Percentiles rank a stretch among this genome's conserved stretches.
Evolutionary conservation across 352 stramenopile genomes (phyloP).

Genomic region (Phytophthora tentaculata): DNA sequence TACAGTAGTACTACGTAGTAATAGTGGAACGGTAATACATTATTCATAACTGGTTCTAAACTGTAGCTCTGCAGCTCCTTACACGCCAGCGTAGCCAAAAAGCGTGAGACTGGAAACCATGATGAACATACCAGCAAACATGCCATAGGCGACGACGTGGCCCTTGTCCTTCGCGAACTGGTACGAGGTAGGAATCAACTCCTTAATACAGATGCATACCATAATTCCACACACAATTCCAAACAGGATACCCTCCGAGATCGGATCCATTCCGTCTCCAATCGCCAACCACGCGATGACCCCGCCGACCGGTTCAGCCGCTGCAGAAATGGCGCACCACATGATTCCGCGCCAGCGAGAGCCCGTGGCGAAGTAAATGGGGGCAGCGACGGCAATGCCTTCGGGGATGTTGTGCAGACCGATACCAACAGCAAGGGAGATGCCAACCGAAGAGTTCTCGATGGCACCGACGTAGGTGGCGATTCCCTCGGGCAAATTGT

Average conservation of each 20-base stretch:
- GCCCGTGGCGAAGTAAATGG: constrained; percentile 97
- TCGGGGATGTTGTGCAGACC: constrained; percentile 98
- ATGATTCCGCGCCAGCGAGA: constrained; percentile 93
- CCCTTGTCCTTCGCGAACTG: constrained; percentile 86
- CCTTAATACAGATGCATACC: constrained; percentile 91
- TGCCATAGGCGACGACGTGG: constrained; percentile 73
- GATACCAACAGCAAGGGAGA: constrained; percentile 94
- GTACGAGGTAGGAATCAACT: constrained; percentile 92
- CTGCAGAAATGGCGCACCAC: constrained; percentile 90
- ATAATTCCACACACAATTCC: constrained; percentile 95
- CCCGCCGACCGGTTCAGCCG: constrained; percentile 90
- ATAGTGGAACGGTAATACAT: no score
- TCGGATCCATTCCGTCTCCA: constrained; percentile 42
- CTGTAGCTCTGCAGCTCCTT: no score
- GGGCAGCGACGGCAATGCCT: constrained; percentile 93
- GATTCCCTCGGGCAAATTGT: constrained; percentile 97
- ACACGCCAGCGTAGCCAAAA: constrained; percentile 76
- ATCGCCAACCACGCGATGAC: constrained; percentile 89
- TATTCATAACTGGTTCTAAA: constrained; percentile 24
- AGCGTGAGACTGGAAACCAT: constrained; percentile 91
- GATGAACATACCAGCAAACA: constrained; percentile 85
- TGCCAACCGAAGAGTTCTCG: constrained; percentile 90
- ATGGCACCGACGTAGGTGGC: constrained; percentile 94
- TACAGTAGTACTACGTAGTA: no score
- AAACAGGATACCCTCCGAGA: constrained; percentile 89